Percentiles rank a stretch among this genome's conserved stretches.
Evolutionary conservation across 495 filamentous ascomycete genomes (phyloP).

Genomic region (Penicillium manginii): DNA sequence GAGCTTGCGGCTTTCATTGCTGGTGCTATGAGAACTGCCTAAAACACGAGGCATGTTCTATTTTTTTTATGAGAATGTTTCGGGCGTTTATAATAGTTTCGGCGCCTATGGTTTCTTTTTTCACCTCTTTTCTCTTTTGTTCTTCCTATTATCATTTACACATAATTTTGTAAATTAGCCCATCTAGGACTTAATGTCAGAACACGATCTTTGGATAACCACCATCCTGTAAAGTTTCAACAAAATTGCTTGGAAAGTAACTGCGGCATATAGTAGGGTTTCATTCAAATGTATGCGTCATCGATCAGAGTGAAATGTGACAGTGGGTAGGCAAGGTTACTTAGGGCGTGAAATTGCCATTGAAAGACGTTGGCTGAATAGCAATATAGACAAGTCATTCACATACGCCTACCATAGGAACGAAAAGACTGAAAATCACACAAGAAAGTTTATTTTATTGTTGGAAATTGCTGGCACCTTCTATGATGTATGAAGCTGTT

Average conservation of each 20-base stretch:
- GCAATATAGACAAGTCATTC: too few relatives aligned
- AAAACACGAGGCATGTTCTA: background rate
- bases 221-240: too few relatives aligned
- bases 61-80: slow-evolving; percentile 6
- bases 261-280: background rate
- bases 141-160: slow-evolving; percentile 1
- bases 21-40: slow-evolving; percentile 26
- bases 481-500: background rate
- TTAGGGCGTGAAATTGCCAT: background rate
- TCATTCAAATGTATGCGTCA: slow-evolving; percentile 21
- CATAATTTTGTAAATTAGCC: slow-evolving; percentile 1
- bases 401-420: too few relatives aligned
- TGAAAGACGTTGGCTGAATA: too few relatives aligned
- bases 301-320: slow-evolving; percentile 1
- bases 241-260: too few relatives aligned
- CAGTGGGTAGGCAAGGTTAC: background rate
- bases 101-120: background rate
- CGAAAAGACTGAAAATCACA: background rate
- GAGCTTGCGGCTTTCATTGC: slow-evolving; percentile 42
- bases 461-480: background rate
- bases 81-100: background rate
- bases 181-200: slow-evolving; percentile 3
- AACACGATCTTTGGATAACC: background rate
- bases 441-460: background rate
- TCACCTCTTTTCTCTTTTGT: slow-evolving; percentile 2